phyloP scores from a whole-genome alignment of 2,329 filamentous ascomycete species.

The Diplocarpon mali region DNA sequence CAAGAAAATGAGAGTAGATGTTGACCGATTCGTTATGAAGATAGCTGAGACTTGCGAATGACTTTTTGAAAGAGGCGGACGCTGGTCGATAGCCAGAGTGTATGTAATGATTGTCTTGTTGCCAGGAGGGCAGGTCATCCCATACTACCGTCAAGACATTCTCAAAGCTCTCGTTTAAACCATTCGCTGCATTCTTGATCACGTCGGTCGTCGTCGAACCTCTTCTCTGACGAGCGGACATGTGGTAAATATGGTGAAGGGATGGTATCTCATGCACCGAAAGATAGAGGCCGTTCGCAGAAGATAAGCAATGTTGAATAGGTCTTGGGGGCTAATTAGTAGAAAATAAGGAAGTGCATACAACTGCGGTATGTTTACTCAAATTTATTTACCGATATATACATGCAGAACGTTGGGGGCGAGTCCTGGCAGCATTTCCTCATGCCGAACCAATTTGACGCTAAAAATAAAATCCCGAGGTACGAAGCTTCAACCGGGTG shows the following conservation, averaged over 20 bases:
- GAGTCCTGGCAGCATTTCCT: no score
- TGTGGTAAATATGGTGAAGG: conserved; percentile 2
- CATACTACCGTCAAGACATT: conserved; percentile 34
- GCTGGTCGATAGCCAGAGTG: conserved; percentile 52
- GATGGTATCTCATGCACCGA: background rate
- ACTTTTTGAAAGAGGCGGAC: conserved; percentile 48
- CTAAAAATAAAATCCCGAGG: background rate
- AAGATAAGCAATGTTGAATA: no score
- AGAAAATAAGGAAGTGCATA: no score
- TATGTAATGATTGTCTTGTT: conserved; percentile 60
- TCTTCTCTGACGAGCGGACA: conserved; percentile 23
- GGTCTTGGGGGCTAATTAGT: no score
- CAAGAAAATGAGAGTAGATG: conserved; percentile 60
- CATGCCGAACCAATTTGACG: background rate
- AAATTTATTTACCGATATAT: background rate
- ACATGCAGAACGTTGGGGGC: background rate
- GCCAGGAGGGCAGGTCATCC: conserved; percentile 42
- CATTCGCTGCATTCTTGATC: conserved; percentile 17
- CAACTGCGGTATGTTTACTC: no score
- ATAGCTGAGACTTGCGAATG: conserved; percentile 46
- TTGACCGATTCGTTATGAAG: conserved; percentile 56
- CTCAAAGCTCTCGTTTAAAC: conserved; percentile 27
- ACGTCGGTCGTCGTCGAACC: conserved; percentile 16
- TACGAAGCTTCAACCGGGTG: background rate
- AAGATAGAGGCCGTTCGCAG: no score